Evolutionary conservation across 768 basidiomycete genomes (phyloP).

Genomic region (Lactifluus piperatus): DNA sequence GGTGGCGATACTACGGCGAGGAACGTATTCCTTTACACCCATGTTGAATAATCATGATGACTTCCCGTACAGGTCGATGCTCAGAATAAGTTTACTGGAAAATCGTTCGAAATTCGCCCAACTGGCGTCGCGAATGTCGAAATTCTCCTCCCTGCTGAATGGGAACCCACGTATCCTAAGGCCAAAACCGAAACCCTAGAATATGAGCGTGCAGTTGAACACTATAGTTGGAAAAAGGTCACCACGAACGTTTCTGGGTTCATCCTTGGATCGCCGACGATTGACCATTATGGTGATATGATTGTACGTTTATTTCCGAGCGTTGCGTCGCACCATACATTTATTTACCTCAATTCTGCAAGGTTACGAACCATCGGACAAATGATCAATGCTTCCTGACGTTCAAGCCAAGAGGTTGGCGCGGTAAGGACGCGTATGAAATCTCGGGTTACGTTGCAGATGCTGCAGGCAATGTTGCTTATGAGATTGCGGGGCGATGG

Average conservation of each 20-base stretch:
- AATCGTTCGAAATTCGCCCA: conserved; percentile 92
- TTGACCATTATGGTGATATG: conserved; percentile 80
- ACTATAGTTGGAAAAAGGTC: conserved; percentile 95
- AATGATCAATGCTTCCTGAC: conserved; percentile 80
- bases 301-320: conserved; percentile 49
- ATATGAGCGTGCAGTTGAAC: conserved; percentile 54
- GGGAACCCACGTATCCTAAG: conserved; percentile 54
- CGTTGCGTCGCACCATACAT: neutral
- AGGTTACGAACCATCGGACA: conserved; percentile 87
- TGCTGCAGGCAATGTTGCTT: conserved; percentile 50
- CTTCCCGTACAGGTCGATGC: conserved; percentile 65
- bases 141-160: conserved; percentile 61
- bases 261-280: conserved; percentile 67
- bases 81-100: conserved; percentile 94
- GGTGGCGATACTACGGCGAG: conserved; percentile 89
- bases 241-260: conserved; percentile 89
- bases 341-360: neutral
- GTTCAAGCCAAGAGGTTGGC: conserved; percentile 95
- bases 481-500: conserved; percentile 95
- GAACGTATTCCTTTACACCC: conserved; percentile 29
- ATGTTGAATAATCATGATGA: neutral
- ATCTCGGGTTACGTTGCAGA: conserved; percentile 81
- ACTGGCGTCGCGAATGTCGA: conserved; percentile 92
- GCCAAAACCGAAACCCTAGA: conserved; percentile 26
- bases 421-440: conserved; percentile 85